Evolutionary conservation across 1,284 basidiomycete genomes (phyloP), one percentile per base, ranked within the genome.

Genomic region (Leccinum colubrinum): DNA sequence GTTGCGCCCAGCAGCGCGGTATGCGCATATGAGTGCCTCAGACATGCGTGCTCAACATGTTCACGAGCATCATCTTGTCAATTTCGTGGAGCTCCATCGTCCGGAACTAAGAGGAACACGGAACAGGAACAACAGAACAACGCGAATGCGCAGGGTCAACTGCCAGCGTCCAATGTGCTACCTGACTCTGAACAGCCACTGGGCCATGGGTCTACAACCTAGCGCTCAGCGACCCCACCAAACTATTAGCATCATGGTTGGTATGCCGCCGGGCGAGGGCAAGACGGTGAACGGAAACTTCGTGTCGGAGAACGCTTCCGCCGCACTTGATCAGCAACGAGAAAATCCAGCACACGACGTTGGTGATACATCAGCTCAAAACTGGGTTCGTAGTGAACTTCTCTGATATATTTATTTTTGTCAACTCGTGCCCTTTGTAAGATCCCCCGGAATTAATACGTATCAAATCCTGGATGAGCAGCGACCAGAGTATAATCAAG

Each of bases 51-150:
- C 76, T 4, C 79, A 78, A 55, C 80, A 78, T 27, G 71, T 88
- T n/a, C 74, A 77, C 1, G 82, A 85, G 14, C 64, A 78, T 20
- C 20, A 20, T 20, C 71, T 85, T 58, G 86, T 91, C 59, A 62
- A 72, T 35, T 78, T 83, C 61, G 80, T 92, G 48, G 89, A 91
- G 64, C 65, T 64, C 4, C 69, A 87, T 68, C 83, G 90, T 50
- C 46, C 78, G 3, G 70, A 75, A 0, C 72, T 77, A 76, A 74
- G 60, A 63, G 65, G 59, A 66, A 66, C 51, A 68, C 63, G 2
- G 68, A 67, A 41, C 66, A 74, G 43, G 64, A 65, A 55, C 70
- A 67, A 30, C 73, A 70, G 61, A 66, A 61, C 35, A 61, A 70
- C 48, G 41, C 50, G 0, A 73, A 66, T 58, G 53, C 53, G 20